Evolutionary conservation across 768 basidiomycete genomes (phyloP).

Genomic region (Boletus sp.): DNA sequence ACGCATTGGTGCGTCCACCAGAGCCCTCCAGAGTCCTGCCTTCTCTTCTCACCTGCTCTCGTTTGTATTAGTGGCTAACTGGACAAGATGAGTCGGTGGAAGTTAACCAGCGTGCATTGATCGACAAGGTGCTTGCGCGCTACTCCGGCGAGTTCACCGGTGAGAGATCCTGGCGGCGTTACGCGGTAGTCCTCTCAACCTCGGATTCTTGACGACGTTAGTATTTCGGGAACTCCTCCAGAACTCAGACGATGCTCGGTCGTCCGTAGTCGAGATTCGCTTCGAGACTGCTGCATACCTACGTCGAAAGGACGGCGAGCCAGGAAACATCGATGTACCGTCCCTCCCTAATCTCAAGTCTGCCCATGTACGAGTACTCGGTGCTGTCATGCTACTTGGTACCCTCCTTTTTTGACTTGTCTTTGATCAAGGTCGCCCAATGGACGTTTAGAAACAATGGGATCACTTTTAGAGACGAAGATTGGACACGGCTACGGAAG

Average conservation of each 20-base stretch:
- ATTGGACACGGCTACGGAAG: conserved; percentile 17
- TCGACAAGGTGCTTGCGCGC: conserved; percentile 93
- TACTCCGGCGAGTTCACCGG: conserved; percentile 94
- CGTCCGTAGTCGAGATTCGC: conserved; percentile 70
- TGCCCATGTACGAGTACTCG: conserved; percentile 38
- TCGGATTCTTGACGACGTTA: conserved; percentile 6
- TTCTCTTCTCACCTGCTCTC: background rate
- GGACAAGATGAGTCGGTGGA: conserved; percentile 81
- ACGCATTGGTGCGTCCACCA: conserved; percentile 23
- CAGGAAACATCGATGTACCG: conserved; percentile 3
- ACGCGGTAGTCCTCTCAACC: background rate
- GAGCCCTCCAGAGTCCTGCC: background rate
- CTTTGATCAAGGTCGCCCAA: background rate
- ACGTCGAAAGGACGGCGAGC: conserved; percentile 20
- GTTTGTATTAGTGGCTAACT: conserved; percentile 40
- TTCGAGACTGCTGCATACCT: conserved; percentile 64
- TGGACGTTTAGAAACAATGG: conserved; percentile 1
- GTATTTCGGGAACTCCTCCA: conserved; percentile 86
- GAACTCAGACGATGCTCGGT: conserved; percentile 91
- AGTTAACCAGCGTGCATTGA: conserved; percentile 94
- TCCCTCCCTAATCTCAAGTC: conserved; percentile 64
- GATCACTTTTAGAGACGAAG: background rate
- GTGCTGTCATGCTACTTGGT: too few species aligned
- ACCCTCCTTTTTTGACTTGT: background rate
- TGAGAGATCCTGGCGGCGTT: conserved; percentile 19